A percentile compares a stretch with the other conserved stretches of the same genome.
Conservation (phyloP, 495 filamentous ascomycete species). For the Parathielavia appendiculata region DNA sequence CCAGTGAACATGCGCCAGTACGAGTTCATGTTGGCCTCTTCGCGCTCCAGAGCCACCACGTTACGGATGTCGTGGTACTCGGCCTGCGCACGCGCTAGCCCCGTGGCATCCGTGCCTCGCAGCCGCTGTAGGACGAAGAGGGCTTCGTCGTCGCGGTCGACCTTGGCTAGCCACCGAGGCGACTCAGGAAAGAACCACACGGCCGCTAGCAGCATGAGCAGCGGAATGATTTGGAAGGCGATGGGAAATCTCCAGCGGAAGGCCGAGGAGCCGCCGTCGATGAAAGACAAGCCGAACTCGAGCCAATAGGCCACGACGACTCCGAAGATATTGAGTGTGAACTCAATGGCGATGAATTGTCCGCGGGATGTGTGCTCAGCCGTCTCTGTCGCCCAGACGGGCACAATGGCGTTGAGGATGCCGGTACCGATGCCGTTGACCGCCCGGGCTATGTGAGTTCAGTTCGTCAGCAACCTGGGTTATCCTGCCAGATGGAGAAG, state of each 20-base stretch:
- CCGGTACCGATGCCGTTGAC: constrained; percentile 54
- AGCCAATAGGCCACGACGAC: constrained; percentile 61
- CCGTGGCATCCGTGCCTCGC: background rate
- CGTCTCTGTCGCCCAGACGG: constrained; percentile 42
- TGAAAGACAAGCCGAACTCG: constrained; percentile 52
- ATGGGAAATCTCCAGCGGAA: constrained; percentile 5
- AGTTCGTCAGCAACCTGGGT: constrained; percentile 47
- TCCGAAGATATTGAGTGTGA: constrained; percentile 54
- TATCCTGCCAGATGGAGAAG: constrained; percentile 43
- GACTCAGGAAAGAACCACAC: constrained; percentile 7
- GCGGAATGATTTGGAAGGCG: constrained; percentile 3
- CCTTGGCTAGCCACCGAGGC: constrained; percentile 3
- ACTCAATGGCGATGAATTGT: constrained; percentile 47
- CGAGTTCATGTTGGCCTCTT: background rate
- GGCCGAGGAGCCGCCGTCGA: constrained; percentile 44
- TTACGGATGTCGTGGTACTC: too few species aligned
- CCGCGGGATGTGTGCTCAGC: constrained; percentile 45
- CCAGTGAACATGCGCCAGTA: background rate
- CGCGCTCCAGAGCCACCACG: too few species aligned
- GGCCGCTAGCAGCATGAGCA: background rate
- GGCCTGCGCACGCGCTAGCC: too few species aligned
- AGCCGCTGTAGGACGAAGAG: background rate
- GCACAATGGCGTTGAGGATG: constrained; percentile 34
- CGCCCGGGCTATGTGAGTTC: constrained; percentile 52
- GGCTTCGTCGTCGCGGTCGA: constrained; percentile 7